Evolutionary conservation across 257 asterid species (phyloP).

Genomic region (Cinchona pubescens): DNA sequence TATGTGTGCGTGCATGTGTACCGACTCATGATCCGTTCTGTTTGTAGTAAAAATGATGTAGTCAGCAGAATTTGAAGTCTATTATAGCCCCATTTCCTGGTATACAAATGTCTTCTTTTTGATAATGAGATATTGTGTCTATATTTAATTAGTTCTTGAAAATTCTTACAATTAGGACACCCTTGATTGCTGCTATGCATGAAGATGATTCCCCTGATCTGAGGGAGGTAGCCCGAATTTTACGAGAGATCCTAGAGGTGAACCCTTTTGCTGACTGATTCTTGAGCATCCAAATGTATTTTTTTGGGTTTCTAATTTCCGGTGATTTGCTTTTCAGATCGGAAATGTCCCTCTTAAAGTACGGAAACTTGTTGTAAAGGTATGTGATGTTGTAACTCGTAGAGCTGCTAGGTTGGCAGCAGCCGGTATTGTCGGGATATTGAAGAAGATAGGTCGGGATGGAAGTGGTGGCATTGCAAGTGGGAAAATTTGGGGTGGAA

Average conservation of each 20-base stretch:
- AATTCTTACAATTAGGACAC: slow-evolving; percentile 57
- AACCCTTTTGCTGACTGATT: background rate
- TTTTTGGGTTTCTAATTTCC: slow-evolving; percentile 1
- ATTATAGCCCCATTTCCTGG: background rate
- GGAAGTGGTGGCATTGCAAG: slow-evolving; percentile 52
- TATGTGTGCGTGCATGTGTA: background rate
- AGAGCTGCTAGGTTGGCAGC: slow-evolving; percentile 91
- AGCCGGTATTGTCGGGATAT: slow-evolving; percentile 85
- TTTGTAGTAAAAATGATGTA: background rate
- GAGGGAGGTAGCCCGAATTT: slow-evolving; percentile 61
- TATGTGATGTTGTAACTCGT: slow-evolving; percentile 73
- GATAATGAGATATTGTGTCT: background rate
- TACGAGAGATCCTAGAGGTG: slow-evolving; percentile 65
- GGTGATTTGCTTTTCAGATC: slow-evolving; percentile 37
- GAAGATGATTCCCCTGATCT: slow-evolving; percentile 77
- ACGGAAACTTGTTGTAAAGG: slow-evolving; percentile 70
- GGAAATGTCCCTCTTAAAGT: slow-evolving; percentile 53
- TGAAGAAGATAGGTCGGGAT: slow-evolving; percentile 85
- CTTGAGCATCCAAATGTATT: slow-evolving; percentile 1
- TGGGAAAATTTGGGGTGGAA: slow-evolving; percentile 38
- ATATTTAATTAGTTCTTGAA: background rate
- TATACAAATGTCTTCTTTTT: background rate
- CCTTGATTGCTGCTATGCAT: slow-evolving; percentile 81
- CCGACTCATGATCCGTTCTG: background rate
- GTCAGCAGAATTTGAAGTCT: background rate